Conservation (phyloP, 2,329 filamentous ascomycete species). For the Colletotrichum sp. region DNA sequence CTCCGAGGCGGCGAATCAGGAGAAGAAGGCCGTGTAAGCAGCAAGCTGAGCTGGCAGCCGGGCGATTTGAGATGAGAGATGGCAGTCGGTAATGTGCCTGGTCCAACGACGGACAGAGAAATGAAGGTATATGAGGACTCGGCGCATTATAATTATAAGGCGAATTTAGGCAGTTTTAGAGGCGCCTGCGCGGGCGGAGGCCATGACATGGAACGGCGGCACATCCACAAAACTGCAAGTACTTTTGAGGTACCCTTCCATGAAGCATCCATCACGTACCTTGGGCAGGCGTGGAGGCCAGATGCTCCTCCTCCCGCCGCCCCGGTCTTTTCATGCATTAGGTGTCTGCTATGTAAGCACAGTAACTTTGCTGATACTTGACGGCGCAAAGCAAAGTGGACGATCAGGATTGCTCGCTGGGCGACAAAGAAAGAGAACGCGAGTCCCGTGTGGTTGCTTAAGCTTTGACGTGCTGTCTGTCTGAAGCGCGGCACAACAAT, state of each 20-base stretch:
- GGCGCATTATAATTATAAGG: neutral
- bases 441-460: neutral
- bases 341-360: neutral
- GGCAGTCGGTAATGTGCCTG: neutral
- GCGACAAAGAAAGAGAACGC: neutral
- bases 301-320: neutral
- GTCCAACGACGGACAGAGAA: neutral
- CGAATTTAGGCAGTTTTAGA: neutral
- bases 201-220: neutral
- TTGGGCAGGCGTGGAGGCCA: neutral
- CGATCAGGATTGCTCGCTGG: neutral
- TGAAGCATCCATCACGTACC: neutral
- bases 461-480: slow-evolving; percentile 11
- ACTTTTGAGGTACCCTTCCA: neutral
- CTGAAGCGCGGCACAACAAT: neutral
- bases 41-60: neutral
- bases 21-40: neutral
- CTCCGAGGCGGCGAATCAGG: slow-evolving; percentile 8
- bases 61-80: neutral
- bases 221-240: neutral
- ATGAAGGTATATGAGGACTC: neutral
- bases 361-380: slow-evolving; percentile 5
- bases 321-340: neutral
- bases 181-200: neutral
- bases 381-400: neutral